phyloP scores from a whole-genome alignment of 108 stramenopile species.

The Epithemia pelagica region DNA sequence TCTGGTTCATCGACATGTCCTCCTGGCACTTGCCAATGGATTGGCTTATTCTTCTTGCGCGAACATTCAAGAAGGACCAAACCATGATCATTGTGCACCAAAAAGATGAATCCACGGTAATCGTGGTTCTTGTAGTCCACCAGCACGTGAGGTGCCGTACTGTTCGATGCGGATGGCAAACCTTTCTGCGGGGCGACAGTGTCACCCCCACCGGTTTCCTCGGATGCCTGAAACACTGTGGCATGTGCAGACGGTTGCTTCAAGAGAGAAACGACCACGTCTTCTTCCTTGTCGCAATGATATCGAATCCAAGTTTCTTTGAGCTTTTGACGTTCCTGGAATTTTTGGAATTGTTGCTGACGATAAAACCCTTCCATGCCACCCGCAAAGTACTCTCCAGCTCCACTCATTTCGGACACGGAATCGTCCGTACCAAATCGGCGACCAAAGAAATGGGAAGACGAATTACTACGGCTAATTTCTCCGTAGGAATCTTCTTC shows the following conservation, averaged over 20 bases:
- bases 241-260: background rate
- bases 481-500: no score
- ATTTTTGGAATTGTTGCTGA: background rate
- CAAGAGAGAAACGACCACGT: background rate
- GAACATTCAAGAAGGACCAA: constrained; percentile 68
- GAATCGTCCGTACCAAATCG: background rate
- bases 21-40: constrained; percentile 76
- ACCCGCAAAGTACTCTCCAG: background rate
- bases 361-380: background rate
- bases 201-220: background rate
- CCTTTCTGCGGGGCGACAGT: no score
- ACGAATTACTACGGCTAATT: background rate
- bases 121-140: constrained; percentile 25
- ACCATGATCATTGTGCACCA: constrained; percentile 52
- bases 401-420: background rate
- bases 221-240: background rate
- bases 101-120: constrained; percentile 63
- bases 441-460: background rate
- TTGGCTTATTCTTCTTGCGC: constrained; percentile 53
- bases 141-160: background rate
- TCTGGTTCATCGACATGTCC: constrained; percentile 75
- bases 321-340: background rate
- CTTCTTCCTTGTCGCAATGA: background rate
- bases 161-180: background rate
- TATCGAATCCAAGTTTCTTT: background rate